These are phyloP conservation scores for Rubia tinctorum DNA, from an alignment of 305 asterid species.

Conservation along the genomic window DNA sequence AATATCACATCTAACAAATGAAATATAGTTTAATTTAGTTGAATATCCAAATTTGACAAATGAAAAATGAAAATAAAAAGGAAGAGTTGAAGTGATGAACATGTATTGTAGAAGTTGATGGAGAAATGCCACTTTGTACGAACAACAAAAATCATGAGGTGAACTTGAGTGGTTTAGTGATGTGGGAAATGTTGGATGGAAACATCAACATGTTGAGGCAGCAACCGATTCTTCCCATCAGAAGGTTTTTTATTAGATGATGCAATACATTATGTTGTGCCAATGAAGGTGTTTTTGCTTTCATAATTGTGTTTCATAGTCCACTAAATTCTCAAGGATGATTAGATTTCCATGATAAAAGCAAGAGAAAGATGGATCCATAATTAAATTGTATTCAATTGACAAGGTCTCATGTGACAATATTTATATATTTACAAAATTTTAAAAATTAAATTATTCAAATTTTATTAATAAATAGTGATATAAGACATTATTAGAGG, in stretches of 20 bases:
- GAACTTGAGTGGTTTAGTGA: not conserved
- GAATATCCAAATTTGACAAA: not conserved
- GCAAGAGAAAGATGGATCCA: not conserved
- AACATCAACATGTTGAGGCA: conserved; percentile 9
- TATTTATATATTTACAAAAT: too few species aligned
- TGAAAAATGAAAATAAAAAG: not conserved
- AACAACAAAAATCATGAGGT: not conserved
- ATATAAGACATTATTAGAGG: too few species aligned
- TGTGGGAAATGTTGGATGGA: not conserved
- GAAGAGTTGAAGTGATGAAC: not conserved
- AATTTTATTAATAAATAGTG: too few species aligned
- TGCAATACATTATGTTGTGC: not conserved
- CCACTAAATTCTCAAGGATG: not conserved
- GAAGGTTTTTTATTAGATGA: not conserved
- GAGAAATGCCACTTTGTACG: not conserved
- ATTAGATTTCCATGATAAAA: conserved; percentile 7
- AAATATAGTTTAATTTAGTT: too few species aligned
- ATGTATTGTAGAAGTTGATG: not conserved
- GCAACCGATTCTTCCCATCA: not conserved
- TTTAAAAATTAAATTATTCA: too few species aligned
- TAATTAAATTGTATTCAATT: not conserved
- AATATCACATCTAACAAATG: too few species aligned
- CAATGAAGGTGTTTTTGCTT: not conserved
- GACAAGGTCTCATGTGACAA: too few species aligned
- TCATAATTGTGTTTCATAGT: not conserved